phyloP scores from a whole-genome alignment of 495 filamentous ascomycete species.

The Neurospora sublineolata region DNA sequence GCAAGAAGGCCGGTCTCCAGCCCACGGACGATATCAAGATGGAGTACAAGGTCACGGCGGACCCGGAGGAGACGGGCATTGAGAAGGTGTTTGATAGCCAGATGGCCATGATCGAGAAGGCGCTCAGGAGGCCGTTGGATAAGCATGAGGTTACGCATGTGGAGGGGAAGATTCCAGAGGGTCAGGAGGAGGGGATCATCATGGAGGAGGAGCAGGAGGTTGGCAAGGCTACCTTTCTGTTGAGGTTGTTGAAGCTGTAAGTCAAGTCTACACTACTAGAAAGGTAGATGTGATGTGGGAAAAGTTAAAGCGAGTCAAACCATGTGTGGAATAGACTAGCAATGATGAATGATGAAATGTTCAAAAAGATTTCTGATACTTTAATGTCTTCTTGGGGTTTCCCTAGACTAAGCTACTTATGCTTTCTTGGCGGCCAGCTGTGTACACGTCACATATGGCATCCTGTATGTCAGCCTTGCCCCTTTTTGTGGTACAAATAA shows the following conservation, averaged over 20 bases:
- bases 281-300: neutral
- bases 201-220: slow-evolving; percentile 83
- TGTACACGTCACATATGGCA: neutral
- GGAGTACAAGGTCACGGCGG: slow-evolving; percentile 38
- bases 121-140: slow-evolving; percentile 67
- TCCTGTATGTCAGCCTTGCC: neutral
- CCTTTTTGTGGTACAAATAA: neutral
- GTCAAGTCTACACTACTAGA: neutral
- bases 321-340: neutral
- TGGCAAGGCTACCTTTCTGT: slow-evolving; percentile 72
- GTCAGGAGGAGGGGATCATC: slow-evolving; percentile 51
- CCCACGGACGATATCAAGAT: slow-evolving; percentile 36
- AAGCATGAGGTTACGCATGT: slow-evolving; percentile 54
- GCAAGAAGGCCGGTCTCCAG: slow-evolving; percentile 34
- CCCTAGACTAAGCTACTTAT: neutral
- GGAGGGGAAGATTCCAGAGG: slow-evolving; percentile 49
- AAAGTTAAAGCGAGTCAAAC: neutral
- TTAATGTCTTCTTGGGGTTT: neutral
- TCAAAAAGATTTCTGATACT: neutral
- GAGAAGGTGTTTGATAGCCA: slow-evolving; percentile 62
- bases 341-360: neutral
- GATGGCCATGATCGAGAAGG: slow-evolving; percentile 59
- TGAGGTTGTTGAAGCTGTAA: slow-evolving; percentile 68
- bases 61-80: slow-evolving; percentile 70
- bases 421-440: neutral